These are phyloP conservation scores for Lactarius indigo DNA, from an alignment of 768 basidiomycete species.

Conservation along the genomic window DNA sequence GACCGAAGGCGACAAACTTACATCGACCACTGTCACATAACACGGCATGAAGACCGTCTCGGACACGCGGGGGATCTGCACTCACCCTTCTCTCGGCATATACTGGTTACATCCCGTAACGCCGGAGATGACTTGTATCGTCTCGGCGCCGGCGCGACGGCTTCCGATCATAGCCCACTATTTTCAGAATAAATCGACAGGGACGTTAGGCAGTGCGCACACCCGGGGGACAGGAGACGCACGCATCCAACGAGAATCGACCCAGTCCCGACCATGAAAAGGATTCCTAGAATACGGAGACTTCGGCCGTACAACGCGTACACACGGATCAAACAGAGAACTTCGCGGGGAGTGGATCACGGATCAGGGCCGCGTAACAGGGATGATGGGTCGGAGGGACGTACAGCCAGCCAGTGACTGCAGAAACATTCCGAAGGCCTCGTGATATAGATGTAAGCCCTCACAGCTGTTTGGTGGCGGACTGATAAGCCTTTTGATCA, in stretches of 20 bases:
- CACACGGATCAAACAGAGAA: constrained; percentile 5
- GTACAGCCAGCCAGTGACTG: constrained; percentile 9
- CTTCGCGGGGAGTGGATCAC: background rate
- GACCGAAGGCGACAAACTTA: background rate
- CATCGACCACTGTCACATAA: constrained; percentile 4
- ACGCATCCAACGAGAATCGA: background rate
- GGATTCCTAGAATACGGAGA: background rate
- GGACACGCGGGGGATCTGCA: background rate
- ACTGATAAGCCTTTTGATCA: background rate
- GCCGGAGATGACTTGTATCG: constrained; percentile 2
- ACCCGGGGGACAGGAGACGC: background rate
- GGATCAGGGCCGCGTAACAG: background rate
- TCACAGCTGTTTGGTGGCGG: background rate
- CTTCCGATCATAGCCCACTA: background rate
- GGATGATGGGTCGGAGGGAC: background rate
- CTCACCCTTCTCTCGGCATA: constrained; percentile 6
- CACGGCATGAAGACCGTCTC: background rate
- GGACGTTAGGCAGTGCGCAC: background rate
- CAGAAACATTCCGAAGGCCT: background rate
- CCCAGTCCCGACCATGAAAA: background rate
- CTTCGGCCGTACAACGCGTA: constrained; percentile 12
- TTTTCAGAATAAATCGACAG: background rate
- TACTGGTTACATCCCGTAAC: constrained; percentile 10
- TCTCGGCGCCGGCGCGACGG: background rate
- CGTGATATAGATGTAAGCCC: constrained; percentile 1